Evolutionary conservation across 2,329 filamentous ascomycete genomes (phyloP).

Genomic region (Sphaerulina populicola): DNA sequence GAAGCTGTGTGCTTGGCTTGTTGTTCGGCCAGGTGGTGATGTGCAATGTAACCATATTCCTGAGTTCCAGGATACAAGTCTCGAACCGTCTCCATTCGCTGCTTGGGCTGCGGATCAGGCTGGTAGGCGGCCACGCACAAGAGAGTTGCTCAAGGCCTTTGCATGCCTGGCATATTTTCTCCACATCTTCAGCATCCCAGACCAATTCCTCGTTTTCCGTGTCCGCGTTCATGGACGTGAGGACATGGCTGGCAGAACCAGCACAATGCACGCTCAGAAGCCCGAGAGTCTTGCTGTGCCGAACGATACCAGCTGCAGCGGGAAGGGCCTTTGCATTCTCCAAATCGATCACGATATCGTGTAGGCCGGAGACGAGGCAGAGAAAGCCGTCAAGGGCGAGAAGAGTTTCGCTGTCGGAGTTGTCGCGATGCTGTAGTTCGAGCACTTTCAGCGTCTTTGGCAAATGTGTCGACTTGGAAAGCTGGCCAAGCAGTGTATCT

Average conservation of each 20-base stretch:
- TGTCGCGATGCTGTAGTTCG: slow-evolving; percentile 43
- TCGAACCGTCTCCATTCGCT: slow-evolving; percentile 40
- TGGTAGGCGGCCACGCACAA: slow-evolving; percentile 41
- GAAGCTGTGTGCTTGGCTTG: slow-evolving; percentile 33
- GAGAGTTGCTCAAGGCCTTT: slow-evolving; percentile 39
- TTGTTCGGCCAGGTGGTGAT: slow-evolving; percentile 44
- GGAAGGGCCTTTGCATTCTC: slow-evolving; percentile 37
- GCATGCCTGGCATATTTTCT: slow-evolving; percentile 41
- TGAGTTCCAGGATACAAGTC: slow-evolving; percentile 26
- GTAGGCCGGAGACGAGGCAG: slow-evolving; percentile 40
- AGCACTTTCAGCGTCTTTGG: slow-evolving; percentile 40
- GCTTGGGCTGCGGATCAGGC: slow-evolving; percentile 36
- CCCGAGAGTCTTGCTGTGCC: slow-evolving; percentile 42
- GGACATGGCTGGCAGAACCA: slow-evolving; percentile 5
- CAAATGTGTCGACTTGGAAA: slow-evolving; percentile 40
- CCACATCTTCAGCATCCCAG: slow-evolving; percentile 39
- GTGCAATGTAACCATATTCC: slow-evolving; percentile 40
- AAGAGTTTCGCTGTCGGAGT: slow-evolving; percentile 41
- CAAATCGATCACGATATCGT: slow-evolving; percentile 40
- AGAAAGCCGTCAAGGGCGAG: slow-evolving; percentile 43
- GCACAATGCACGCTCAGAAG: slow-evolving; percentile 40
- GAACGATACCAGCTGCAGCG: slow-evolving; percentile 36
- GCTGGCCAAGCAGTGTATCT: slow-evolving; percentile 41
- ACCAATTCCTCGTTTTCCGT: slow-evolving; percentile 39
- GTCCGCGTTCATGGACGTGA: slow-evolving; percentile 9